Conservation (phyloP, 129 eudicot genomes). For the Tagetes patula region DNA sequence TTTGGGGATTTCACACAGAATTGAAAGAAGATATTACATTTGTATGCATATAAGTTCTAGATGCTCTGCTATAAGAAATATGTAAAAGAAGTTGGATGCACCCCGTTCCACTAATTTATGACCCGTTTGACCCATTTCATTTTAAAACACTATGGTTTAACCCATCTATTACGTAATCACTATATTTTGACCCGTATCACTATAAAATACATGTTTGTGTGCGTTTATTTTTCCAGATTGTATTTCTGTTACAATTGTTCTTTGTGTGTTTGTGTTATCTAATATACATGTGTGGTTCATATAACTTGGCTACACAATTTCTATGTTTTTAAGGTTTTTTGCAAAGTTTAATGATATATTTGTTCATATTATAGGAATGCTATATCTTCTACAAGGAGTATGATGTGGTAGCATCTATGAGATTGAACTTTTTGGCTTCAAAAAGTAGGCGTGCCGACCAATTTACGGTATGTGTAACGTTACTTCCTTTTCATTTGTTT, state of each 20-base stretch:
- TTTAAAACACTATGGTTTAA: no score
- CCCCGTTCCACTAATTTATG: no score
- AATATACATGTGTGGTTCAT: neutral
- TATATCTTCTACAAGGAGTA: constrained; percentile 51
- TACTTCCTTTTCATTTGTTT: constrained; percentile 4
- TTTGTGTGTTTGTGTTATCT: neutral
- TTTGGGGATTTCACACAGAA: no score
- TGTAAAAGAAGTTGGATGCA: no score
- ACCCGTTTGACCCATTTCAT: no score
- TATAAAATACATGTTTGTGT: no score
- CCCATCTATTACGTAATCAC: no score
- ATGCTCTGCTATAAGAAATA: no score
- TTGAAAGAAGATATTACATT: no score
- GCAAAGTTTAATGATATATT: constrained; percentile 47
- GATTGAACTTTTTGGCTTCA: constrained; percentile 57
- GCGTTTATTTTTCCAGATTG: neutral
- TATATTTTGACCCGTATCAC: no score
- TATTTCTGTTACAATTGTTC: neutral
- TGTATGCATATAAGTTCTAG: no score
- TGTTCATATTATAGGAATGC: constrained; percentile 55
- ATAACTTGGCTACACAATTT: constrained; percentile 5
- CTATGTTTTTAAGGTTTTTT: constrained; percentile 47
- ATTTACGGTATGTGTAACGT: constrained; percentile 46
- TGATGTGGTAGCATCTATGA: constrained; percentile 45
- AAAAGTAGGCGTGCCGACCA: constrained; percentile 59